Conservation (phyloP, 495 filamentous ascomycete species). For the Amphirosellinia nigrospora region DNA sequence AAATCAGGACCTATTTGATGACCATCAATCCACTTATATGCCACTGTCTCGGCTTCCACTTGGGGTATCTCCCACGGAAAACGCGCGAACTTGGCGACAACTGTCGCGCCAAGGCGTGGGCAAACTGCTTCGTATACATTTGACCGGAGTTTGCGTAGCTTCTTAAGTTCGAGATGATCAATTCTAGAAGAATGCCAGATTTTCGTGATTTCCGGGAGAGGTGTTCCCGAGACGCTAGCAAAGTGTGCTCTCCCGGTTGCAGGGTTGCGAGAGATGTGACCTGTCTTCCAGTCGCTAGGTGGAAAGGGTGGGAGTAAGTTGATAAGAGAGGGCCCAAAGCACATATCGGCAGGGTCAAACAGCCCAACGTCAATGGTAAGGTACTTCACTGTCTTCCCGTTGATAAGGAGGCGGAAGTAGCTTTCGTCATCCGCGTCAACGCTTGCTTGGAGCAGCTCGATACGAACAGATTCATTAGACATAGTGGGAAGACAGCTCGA, state of each 20-base stretch:
- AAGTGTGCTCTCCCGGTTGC: constrained; percentile 26
- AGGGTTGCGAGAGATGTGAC: constrained; percentile 29
- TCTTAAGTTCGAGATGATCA: constrained; percentile 32
- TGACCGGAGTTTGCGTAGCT: constrained; percentile 14
- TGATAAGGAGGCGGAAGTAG: too few species aligned
- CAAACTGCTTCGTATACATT: constrained; percentile 28
- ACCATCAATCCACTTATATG: constrained; percentile 49
- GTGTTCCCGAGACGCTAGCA: background rate
- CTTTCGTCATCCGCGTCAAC: too few species aligned
- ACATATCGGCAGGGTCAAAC: constrained; percentile 23
- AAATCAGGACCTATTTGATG: constrained; percentile 48
- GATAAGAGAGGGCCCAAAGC: constrained; percentile 32
- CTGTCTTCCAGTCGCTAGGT: constrained; percentile 37
- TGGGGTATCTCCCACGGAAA: constrained; percentile 50
- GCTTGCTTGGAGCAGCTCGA: too few species aligned
- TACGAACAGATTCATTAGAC: too few species aligned
- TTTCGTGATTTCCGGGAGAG: constrained; percentile 28
- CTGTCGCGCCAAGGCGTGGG: constrained; percentile 34
- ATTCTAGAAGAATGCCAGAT: constrained; percentile 34
- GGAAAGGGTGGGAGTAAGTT: constrained; percentile 33
- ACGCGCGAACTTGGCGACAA: constrained; percentile 50
- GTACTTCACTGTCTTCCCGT: constrained; percentile 29
- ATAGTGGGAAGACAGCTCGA: too few species aligned
- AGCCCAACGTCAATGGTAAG: constrained; percentile 26
- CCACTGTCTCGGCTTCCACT: constrained; percentile 50